Percentiles rank a stretch among this genome's conserved stretches.
Conservation (phyloP, 768 basidiomycete genomes). For the Hortiboletus campestris region DNA sequence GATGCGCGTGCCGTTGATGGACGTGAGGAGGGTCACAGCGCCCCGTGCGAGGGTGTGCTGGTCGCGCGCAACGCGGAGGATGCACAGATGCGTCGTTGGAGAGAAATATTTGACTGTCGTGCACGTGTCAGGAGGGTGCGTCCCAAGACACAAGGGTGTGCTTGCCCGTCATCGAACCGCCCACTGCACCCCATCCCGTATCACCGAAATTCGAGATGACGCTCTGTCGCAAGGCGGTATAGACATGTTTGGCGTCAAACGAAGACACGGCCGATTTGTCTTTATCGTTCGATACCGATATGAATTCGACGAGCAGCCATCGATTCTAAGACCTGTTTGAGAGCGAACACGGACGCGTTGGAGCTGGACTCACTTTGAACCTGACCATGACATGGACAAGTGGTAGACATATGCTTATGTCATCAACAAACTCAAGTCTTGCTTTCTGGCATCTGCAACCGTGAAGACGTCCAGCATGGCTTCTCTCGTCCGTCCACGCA, state of each 20-base stretch:
- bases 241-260: constrained; percentile 66
- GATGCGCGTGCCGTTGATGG: constrained; percentile 54
- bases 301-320: constrained; percentile 86
- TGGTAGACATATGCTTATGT: constrained; percentile 19
- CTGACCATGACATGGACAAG: constrained; percentile 66
- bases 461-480: constrained; percentile 8
- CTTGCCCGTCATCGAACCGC: constrained; percentile 65
- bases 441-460: neutral
- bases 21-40: constrained; percentile 65
- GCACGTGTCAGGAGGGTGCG: neutral
- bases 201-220: constrained; percentile 77
- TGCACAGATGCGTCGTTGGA: constrained; percentile 76
- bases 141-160: neutral
- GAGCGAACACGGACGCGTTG: neutral
- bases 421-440: neutral
- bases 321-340: constrained; percentile 55
- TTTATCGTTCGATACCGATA: constrained; percentile 39
- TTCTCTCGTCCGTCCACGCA: constrained; percentile 10
- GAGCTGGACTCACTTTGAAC: constrained; percentile 51
- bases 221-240: constrained; percentile 65
- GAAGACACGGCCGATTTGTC: constrained; percentile 16
- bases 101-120: constrained; percentile 83
- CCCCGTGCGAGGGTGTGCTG: constrained; percentile 81
- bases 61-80: constrained; percentile 82
- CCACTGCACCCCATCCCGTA: constrained; percentile 82